phyloP scores from a whole-genome alignment of 169 alveolate genomes.

The Perkinsus olseni region DNA sequence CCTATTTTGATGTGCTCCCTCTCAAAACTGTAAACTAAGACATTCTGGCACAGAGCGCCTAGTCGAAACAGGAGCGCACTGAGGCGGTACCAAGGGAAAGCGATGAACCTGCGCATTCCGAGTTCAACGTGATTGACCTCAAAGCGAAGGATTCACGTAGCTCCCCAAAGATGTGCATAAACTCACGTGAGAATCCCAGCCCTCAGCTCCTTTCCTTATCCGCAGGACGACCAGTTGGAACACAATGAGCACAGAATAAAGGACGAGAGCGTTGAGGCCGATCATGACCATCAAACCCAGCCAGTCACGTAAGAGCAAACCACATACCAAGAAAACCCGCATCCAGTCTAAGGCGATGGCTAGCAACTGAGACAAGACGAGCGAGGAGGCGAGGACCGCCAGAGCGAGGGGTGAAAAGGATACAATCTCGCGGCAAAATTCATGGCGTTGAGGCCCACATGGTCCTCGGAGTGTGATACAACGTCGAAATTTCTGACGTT shows the following conservation, averaged over 20 bases:
- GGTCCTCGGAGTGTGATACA: too few relatives aligned
- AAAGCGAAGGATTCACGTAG: too few relatives aligned
- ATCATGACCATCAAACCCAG: not conserved
- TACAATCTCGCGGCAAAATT: too few relatives aligned
- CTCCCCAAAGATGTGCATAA: too few relatives aligned
- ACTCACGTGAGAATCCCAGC: not conserved
- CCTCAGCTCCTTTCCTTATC: not conserved
- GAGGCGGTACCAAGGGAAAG: not conserved
- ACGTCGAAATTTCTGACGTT: too few relatives aligned
- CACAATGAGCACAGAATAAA: not conserved
- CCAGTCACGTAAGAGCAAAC: not conserved
- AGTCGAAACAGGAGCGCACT: not conserved
- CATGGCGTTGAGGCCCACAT: too few relatives aligned
- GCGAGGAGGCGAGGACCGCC: too few relatives aligned
- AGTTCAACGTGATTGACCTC: too few relatives aligned
- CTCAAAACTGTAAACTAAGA: not conserved
- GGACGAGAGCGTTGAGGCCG: not conserved
- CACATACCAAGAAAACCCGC: not conserved
- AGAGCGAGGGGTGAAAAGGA: too few relatives aligned
- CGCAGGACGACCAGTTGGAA: not conserved
- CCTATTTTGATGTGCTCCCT: not conserved
- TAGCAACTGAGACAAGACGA: not conserved
- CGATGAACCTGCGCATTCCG: not conserved
- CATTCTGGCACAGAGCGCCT: not conserved
- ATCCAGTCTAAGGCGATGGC: conserved; percentile 2